Evolutionary conservation across 169 alveolate species (phyloP).

Genomic region (Nephromyces sp.): DNA sequence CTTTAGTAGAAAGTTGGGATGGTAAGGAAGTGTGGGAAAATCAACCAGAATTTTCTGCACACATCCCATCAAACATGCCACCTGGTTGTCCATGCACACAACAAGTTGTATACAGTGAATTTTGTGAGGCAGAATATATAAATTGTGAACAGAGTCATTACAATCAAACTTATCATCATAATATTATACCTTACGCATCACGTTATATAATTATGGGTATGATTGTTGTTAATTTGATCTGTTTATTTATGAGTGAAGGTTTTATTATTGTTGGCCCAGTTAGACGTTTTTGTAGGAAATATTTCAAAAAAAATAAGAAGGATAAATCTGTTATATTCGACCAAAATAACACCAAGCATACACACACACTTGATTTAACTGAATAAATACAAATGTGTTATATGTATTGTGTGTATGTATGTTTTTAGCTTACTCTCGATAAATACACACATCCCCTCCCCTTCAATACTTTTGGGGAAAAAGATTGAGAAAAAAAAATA

Average conservation of each 20-base stretch:
- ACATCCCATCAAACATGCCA: too few relatives aligned
- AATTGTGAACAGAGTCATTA: background rate
- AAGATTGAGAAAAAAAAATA: too few relatives aligned
- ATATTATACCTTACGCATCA: background rate
- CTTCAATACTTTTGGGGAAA: too few relatives aligned
- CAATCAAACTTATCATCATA: background rate
- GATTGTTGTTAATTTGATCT: background rate
- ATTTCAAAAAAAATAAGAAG: too few relatives aligned
- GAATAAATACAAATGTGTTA: too few relatives aligned
- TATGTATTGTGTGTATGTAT: too few relatives aligned
- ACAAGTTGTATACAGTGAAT: background rate
- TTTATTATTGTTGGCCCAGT: background rate
- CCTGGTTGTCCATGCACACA: background rate
- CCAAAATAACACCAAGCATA: too few relatives aligned
- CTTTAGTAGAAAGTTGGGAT: background rate
- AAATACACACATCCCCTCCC: too few relatives aligned
- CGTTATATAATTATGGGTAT: background rate
- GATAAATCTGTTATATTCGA: too few relatives aligned
- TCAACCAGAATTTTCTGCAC: too few relatives aligned
- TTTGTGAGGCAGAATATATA: background rate
- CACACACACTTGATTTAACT: too few relatives aligned
- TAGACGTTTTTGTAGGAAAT: background rate
- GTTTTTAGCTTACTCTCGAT: too few relatives aligned
- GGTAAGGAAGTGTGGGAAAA: background rate
- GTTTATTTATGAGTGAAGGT: background rate